Evolutionary conservation across 768 basidiomycete species (phyloP).

Genomic region (Hortiboletus flavorubellus): DNA sequence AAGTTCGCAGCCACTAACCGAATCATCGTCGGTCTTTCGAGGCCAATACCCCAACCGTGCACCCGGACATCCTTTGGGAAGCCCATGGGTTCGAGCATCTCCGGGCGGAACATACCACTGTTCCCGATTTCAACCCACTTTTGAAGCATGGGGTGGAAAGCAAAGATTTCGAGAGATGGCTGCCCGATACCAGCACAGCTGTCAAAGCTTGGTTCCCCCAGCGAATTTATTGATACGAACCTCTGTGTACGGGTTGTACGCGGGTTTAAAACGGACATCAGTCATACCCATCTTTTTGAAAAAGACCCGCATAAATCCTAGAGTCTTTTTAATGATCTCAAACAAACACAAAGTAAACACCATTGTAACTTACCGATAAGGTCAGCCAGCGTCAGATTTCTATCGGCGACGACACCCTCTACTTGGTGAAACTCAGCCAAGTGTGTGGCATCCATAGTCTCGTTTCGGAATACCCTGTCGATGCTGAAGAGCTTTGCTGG

Average conservation of each 20-base stretch:
- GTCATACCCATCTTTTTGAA: constrained; percentile 97
- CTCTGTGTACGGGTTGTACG: constrained; percentile 98
- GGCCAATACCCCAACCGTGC: constrained; percentile 92
- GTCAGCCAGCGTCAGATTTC: constrained; percentile 87
- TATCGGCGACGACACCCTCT: constrained; percentile 98
- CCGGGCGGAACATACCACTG: constrained; percentile 99
- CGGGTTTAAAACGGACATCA: constrained; percentile 95
- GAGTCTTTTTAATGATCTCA: neutral
- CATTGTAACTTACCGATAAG: constrained; percentile 67
- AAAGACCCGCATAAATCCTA: constrained; percentile 98
- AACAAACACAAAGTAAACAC: neutral
- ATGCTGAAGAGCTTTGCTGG: constrained; percentile 96
- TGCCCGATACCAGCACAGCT: constrained; percentile 29
- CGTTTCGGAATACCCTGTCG: constrained; percentile 97
- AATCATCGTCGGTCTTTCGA: constrained; percentile 99
- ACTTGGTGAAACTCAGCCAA: constrained; percentile 99
- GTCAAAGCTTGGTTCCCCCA: neutral
- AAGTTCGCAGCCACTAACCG: constrained; percentile 49
- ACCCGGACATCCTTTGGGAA: constrained; percentile 95
- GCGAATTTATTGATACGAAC: constrained; percentile 34
- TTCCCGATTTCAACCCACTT: constrained; percentile 99
- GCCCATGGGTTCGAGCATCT: constrained; percentile 99
- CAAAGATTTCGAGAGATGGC: constrained; percentile 98
- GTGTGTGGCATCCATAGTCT: constrained; percentile 98
- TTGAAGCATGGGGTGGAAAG: constrained; percentile 90